Evolutionary conservation across 441 rosid genomes (phyloP), one percentile per base, ranked within the genome.

Genomic region (Erodium texanum): DNA sequence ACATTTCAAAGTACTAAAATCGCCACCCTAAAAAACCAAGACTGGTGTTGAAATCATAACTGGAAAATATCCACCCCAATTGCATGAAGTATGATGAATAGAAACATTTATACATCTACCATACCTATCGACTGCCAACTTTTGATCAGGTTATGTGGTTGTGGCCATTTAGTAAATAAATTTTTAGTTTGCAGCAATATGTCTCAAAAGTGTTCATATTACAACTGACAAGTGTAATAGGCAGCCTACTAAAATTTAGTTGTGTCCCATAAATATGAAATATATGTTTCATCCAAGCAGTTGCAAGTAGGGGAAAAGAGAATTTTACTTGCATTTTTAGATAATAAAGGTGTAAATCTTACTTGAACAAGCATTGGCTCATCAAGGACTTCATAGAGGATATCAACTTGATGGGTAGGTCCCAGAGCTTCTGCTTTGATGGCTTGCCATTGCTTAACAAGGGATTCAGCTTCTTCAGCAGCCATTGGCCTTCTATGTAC

Each of bases 391-490:
- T 88, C 89, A 52, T 78, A 72, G 69, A 93, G 99, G 76, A 76
- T 70, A 70, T 86, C 73, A 71, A 85, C 75, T 66, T 85, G 87
- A 77, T 89, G 92, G 52, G 63, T 70, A 10, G 89, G 90, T 65
- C 99, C 99, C 75, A 91, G 77, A 71, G 99, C 93, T 78, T 89
- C 89, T 72, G 99, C 96, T 83, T 93, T 93, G 65, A 82, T 78
- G 66, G 84, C 74, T 84, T 93, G 95, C 99, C 99, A 93, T 73
- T 85, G 88, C 82, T 82, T 85, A 54, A 93, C 93, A 68, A 90
- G 90, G 59, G 80, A 81, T 84, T 93, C 99, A 27, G 99, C 97
- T 61, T 90, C 96, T 79, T 87, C 95, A 62, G 76, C 65, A 67
- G 88, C 80, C 97, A 93, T 93, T 48, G 77, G 79, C 78, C 80